Conservation (phyloP, 1,139 yeast species). For the Taphrina sp. region DNA sequence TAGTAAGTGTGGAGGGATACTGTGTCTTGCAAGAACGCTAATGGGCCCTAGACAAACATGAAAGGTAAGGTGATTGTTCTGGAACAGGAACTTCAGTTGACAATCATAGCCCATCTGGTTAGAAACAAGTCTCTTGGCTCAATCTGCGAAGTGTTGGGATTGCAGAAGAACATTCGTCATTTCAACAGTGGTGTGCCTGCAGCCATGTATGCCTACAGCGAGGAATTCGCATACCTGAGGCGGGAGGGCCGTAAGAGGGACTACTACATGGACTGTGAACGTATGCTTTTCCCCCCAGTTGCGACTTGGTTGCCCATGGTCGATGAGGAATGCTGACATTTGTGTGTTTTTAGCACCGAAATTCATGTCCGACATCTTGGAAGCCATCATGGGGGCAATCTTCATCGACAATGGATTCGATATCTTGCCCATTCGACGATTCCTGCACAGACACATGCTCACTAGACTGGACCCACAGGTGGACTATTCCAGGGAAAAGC, state of each 20-base stretch:
- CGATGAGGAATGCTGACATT: too few species aligned
- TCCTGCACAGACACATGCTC: constrained; percentile 3
- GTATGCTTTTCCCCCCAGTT: background rate
- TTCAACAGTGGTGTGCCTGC: constrained; percentile 25
- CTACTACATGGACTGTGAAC: constrained; percentile 9
- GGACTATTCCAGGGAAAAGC: constrained; percentile 7
- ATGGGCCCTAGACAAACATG: constrained; percentile 7
- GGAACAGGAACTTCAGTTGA: too few species aligned
- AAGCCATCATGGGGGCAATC: constrained; percentile 34
- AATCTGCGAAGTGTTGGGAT: constrained; percentile 18
- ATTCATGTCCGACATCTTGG: constrained; percentile 35
- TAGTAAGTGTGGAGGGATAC: background rate
- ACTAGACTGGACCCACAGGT: constrained; percentile 1
- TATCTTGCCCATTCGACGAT: background rate
- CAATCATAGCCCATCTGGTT: constrained; percentile 33
- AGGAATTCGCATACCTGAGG: constrained; percentile 14
- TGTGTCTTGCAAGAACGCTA: too few species aligned
- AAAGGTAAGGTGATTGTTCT: constrained; percentile 12
- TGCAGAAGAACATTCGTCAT: constrained; percentile 31
- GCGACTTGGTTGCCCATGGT: too few species aligned
- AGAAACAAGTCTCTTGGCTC: constrained; percentile 34
- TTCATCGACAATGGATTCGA: constrained; percentile 33
- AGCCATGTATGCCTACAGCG: constrained; percentile 28
- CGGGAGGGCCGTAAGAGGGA: background rate
- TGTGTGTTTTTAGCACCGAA: constrained; percentile 33